These are phyloP conservation scores for Pythium biforme DNA, from an alignment of 352 stramenopile species.

Conservation along the genomic window DNA sequence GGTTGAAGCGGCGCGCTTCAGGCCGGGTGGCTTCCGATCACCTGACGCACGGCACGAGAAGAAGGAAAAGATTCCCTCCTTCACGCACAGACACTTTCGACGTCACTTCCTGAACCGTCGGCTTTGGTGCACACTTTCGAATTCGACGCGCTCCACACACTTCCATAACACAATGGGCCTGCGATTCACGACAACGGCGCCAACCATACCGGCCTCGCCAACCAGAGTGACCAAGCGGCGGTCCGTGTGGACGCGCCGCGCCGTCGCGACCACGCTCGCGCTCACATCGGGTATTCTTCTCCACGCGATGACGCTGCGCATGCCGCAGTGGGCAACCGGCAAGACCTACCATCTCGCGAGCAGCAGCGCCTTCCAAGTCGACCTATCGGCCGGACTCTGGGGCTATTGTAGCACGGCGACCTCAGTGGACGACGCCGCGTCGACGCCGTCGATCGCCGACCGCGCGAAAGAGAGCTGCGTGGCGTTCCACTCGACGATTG, in stretches of 20 bases:
- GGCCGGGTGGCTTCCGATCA: neutral
- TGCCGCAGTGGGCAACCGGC: conserved; percentile 22
- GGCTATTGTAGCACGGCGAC: conserved; percentile 27
- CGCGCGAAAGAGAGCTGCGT: conserved; percentile 12
- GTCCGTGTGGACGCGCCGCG: conserved; percentile 17
- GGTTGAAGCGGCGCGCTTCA: conserved; percentile 1
- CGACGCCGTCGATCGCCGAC: neutral
- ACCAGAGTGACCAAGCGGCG: neutral
- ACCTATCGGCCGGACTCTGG: conserved; percentile 25
- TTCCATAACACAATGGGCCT: neutral
- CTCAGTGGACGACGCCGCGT: conserved; percentile 1
- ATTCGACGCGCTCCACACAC: neutral
- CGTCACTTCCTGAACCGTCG: neutral
- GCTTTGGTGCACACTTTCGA: neutral
- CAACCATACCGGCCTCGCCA: neutral
- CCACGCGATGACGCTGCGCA: conserved; percentile 5
- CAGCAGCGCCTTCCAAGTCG: conserved; percentile 25
- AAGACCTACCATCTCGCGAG: conserved; percentile 26
- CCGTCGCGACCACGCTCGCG: conserved; percentile 1
- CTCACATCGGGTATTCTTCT: conserved; percentile 9
- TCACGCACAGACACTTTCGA: neutral
- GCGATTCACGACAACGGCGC: neutral
- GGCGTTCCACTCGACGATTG: conserved; percentile 21
- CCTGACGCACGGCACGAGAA: neutral
- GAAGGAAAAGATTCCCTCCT: conserved; percentile 4